phyloP scores from a whole-genome alignment of 2,329 filamentous ascomycete species.

The Mycogone perniciosa region DNA sequence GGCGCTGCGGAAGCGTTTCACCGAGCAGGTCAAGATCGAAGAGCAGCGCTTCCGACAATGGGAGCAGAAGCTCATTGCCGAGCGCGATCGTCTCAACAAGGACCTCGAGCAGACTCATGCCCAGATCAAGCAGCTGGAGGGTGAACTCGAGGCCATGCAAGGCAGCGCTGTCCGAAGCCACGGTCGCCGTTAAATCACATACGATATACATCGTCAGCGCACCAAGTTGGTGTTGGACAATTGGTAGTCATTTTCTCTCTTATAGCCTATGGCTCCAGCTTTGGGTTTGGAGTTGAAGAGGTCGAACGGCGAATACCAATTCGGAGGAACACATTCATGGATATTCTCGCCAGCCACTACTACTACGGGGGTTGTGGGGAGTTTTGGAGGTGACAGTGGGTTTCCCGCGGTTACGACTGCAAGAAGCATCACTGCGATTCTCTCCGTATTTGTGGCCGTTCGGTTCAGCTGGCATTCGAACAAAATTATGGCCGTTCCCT shows the following conservation, averaged over 20 bases:
- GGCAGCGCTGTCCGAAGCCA: conserved; percentile 84
- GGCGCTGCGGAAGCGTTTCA: conserved; percentile 96
- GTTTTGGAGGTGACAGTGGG: conserved; percentile 1
- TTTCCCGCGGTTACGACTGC: conserved; percentile 18
- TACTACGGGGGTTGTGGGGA: conserved; percentile 3
- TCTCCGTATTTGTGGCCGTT: conserved; percentile 19
- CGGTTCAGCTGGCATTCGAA: conserved; percentile 19
- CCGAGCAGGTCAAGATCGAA: conserved; percentile 99
- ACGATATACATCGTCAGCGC: conserved; percentile 11
- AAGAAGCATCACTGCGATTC: conserved; percentile 22
- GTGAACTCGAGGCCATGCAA: conserved; percentile 90
- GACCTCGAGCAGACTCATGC: conserved; percentile 97
- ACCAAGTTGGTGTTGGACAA: conserved; percentile 24
- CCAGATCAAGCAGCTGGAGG: conserved; percentile 84
- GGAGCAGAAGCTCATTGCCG: conserved; percentile 99
- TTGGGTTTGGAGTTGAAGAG: conserved; percentile 31
- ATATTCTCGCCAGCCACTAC: conserved; percentile 23
- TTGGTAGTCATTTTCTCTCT: conserved; percentile 15
- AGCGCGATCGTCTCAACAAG: conserved; percentile 99
- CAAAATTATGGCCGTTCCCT: conserved; percentile 12
- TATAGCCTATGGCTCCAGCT: conserved; percentile 21
- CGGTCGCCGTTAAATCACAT: conserved; percentile 69
- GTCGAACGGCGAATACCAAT: conserved; percentile 26
- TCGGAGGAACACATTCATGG: conserved; percentile 23
- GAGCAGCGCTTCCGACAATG: conserved; percentile 98